Base-by-base conservation (phyloP, 345 rosid species). In the Citrus sp. region DNA sequence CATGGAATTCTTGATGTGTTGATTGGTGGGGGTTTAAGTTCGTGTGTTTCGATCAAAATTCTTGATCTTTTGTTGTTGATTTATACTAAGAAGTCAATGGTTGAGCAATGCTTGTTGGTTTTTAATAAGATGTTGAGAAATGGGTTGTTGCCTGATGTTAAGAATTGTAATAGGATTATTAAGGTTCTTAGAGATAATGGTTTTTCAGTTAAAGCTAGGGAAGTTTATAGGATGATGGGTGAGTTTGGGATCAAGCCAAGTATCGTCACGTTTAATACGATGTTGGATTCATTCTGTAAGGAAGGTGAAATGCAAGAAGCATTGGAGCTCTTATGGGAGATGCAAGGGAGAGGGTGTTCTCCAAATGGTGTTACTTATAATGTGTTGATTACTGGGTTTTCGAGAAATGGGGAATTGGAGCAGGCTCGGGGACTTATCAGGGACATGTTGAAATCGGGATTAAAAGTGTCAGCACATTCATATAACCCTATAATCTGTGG, bases 101-200 rank as follows among this genome's bases (percentile, higher is more conserved):
- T 77, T 82, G 87, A 88, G 69, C 78, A 82, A 73, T 89, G 88
- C 75, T 82, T 93, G 62, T 71, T 63, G 79, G 73, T 86, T 63
- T 93, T 91, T 28, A 79, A 84, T 78, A 90, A 86, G 80, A 91
- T 93, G 92, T 71, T 90, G 76, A 79, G 84, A 75, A 85, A 66
- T 67, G 85, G 92, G 28, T 82, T 88, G 54, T 83, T 87, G 74
- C 95, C 94, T 14, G 87, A 88, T 77, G 88, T 88, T 78, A 89
- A 86, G 77, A 90, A 84, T 58, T 93, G 92, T 82, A 90, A 91
- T 86, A 81, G 87, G 72, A 80, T 91, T 83, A 90, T 93, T 72
- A 84, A 72, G 90, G 60, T 91, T 64, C 94, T 93, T 70, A 86
- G 87, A 76, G 89, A 91, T 75, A 77, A 75, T 2, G 73, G 68